Percentiles rank a stretch among this genome's conserved stretches.
These are phyloP conservation scores for Gloeopeniophorella convolvens DNA, from an alignment of 768 basidiomycete species.

Conservation along the genomic window DNA sequence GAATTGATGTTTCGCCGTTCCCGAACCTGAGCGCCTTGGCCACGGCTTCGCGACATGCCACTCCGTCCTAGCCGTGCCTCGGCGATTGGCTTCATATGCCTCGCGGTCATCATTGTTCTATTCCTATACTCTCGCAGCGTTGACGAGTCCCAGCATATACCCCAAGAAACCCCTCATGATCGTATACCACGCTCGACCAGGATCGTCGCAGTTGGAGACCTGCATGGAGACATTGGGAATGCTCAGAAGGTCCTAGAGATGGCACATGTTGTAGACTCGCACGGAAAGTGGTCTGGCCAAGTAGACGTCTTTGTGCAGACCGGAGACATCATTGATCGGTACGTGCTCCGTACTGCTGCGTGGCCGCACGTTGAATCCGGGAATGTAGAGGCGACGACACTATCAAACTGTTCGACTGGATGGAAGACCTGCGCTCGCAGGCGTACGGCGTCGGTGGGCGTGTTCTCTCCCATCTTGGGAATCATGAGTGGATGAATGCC, in stretches of 20 bases:
- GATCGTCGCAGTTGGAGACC: conserved; percentile 86
- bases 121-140: not conserved
- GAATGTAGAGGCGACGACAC: conserved; percentile 77
- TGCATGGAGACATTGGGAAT: conserved; percentile 85
- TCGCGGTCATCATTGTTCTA: not conserved
- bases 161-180: not conserved
- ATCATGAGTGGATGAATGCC: conserved; percentile 95
- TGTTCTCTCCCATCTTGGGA: conserved; percentile 77
- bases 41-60: no score
- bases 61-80: conserved; percentile 20
- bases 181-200: conserved; percentile 27
- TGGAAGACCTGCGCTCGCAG: conserved; percentile 76
- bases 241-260: conserved; percentile 75
- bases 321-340: conserved; percentile 94
- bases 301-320: conserved; percentile 90
- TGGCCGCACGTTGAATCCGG: not conserved
- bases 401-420: conserved; percentile 74
- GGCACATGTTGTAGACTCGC: conserved; percentile 65
- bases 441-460: conserved; percentile 63
- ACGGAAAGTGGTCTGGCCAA: conserved; percentile 75
- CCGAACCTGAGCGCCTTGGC: no score
- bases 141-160: not conserved
- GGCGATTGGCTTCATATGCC: conserved; percentile 1
- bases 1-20: no score
- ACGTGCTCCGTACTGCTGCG: conserved; percentile 20